Evolutionary conservation across 169 alveolate genomes (phyloP), one percentile per base, ranked within the genome.

Genomic region (Cryptosporidium parvum): DNA sequence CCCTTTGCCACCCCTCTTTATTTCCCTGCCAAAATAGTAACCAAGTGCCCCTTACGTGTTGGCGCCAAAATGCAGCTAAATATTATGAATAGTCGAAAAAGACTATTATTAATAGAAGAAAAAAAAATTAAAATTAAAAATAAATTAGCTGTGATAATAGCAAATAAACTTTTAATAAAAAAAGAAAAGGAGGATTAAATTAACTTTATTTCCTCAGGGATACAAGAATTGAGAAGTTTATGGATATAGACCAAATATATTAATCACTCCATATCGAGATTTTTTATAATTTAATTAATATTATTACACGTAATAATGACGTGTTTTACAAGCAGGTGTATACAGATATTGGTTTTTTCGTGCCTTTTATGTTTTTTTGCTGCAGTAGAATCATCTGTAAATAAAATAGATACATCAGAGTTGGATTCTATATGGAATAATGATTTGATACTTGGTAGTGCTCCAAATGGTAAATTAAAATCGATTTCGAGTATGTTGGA

Each of bases 21-120:
- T 56, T 56, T 56, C 14, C 37, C 39, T 23, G 67, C 37, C 37
- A 56, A 56, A 23, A n/a, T 26, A 56, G 23, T 12, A 48, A 26
- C 3, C 2, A 21, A 23, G 67, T 56, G 37, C 67, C 37, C 26
- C 14, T 56, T 0, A 56, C n/a, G 16, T 56, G 0, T 56, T 56
- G 67, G 67, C 67, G 67, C 67, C 67, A 56, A 56, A 56, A 56
- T 56, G 67, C 67, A 56, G 18, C 35, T 10, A 56, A 56, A 4
- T 9, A 56, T 21, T 7, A 56, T 16, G 21, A 16, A 16, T 56
- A 2, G 18, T 26, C 67, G 67, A 42, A 42, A 42, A 42, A 42
- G 48, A 56, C 67, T 56, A 56, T 56, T 56, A 48, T 21, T 23
- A 21, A 9, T 56, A 56, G 1, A 56, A 23, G 9, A 12, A 37